These are phyloP conservation scores for Lepiota venenata DNA, from an alignment of 768 basidiomycete species.

Conservation along the genomic window DNA sequence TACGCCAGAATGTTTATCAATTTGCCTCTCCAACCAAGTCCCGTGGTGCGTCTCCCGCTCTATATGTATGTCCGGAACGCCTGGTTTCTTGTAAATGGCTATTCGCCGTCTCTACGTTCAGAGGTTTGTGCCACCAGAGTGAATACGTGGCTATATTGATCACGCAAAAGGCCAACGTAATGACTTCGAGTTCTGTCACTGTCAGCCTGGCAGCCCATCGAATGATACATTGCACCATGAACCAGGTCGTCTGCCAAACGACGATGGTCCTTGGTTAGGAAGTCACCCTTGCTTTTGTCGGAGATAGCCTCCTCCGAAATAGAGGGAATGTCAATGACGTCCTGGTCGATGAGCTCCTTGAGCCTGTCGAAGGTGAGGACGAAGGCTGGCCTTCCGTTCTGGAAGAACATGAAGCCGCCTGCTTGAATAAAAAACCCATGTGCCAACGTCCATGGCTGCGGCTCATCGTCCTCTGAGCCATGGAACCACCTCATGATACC, in stretches of 20 bases:
- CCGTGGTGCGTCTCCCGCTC: neutral
- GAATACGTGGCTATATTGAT: constrained; percentile 4
- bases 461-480: neutral
- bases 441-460: constrained; percentile 8
- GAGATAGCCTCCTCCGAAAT: constrained; percentile 16
- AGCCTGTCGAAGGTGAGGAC: constrained; percentile 1
- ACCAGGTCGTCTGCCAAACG: constrained; percentile 22
- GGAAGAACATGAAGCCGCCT: constrained; percentile 11
- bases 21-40: neutral
- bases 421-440: constrained; percentile 13
- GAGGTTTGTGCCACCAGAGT: constrained; percentile 11
- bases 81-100: neutral
- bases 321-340: constrained; percentile 5
- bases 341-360: neutral
- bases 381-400: neutral
- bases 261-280: constrained; percentile 20
- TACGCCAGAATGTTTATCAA: neutral
- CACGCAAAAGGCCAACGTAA: constrained; percentile 1
- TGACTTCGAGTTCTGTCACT: constrained; percentile 7
- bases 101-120: neutral
- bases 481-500: neutral
- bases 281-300: constrained; percentile 24
- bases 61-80: neutral
- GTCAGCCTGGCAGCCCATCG: neutral
- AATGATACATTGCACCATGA: constrained; percentile 12